phyloP scores from a whole-genome alignment of 2,329 filamentous ascomycete genomes.

The Beauveria varroae region DNA sequence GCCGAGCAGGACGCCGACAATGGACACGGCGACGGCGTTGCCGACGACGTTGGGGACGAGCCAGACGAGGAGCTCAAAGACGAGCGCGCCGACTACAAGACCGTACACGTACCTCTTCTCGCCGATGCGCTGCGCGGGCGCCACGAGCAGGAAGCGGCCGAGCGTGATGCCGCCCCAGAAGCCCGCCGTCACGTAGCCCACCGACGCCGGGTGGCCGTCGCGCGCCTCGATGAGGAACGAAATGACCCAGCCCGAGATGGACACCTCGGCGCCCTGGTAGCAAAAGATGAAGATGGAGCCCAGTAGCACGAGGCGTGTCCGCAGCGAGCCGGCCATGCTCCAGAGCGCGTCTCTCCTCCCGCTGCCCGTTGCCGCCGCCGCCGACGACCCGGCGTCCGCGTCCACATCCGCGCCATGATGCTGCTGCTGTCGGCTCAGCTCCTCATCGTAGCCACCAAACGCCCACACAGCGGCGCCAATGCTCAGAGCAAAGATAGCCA shows the following conservation, averaged over 20 bases:
- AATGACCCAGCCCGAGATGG: constrained; percentile 80
- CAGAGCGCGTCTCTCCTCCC: constrained; percentile 22
- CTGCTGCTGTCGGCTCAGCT: constrained; percentile 28
- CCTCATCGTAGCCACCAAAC: constrained; percentile 63
- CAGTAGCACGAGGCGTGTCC: constrained; percentile 56
- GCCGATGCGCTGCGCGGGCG: constrained; percentile 58
- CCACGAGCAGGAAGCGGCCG: constrained; percentile 64
- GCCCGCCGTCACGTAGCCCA: constrained; percentile 72
- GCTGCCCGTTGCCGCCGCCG: constrained; percentile 20
- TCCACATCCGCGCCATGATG: background rate
- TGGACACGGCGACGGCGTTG: constrained; percentile 56
- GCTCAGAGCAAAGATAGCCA: constrained; percentile 51
- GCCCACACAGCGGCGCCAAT: constrained; percentile 55
- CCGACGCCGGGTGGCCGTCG: constrained; percentile 58
- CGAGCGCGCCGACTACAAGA: constrained; percentile 52
- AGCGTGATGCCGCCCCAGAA: constrained; percentile 70
- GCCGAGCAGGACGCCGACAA: constrained; percentile 69
- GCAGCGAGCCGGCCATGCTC: constrained; percentile 41
- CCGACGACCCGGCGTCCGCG: constrained; percentile 22
- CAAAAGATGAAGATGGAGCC: constrained; percentile 77
- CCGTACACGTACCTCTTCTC: constrained; percentile 62
- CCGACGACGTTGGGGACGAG: constrained; percentile 67
- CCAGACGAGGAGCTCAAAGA: constrained; percentile 74
- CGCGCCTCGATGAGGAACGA: constrained; percentile 72
- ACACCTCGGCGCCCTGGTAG: constrained; percentile 80